Conservation (phyloP, 176 grass and related monocot species). For the bread wheat (Triticum aestivum) region IWGSC_CS_RefSeq_v2.1 NC_057808.1:930733-931232, state of each 20-base stretch:
- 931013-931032: not conserved
- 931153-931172: no score
- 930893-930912: not conserved
- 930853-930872: constrained; percentile 4
- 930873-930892: not conserved
- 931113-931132: not conserved
- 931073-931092: not conserved
- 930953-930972: not conserved
- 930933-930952: not conserved
- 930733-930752: not conserved
- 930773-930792: not conserved
- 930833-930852: not conserved
- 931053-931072: not conserved
- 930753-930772: constrained; percentile 10
- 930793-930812: not conserved
- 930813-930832: not conserved
- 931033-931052: not conserved
- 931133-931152: not conserved
- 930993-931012: not conserved
- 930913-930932: not conserved
- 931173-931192: no score
- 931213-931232: no score
- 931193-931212: no score
- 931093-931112: not conserved
- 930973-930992: no score